These are phyloP conservation scores for Candida coquimbonensis DNA, from an alignment of 805 yeast genomes.

Conservation along the genomic window DNA sequence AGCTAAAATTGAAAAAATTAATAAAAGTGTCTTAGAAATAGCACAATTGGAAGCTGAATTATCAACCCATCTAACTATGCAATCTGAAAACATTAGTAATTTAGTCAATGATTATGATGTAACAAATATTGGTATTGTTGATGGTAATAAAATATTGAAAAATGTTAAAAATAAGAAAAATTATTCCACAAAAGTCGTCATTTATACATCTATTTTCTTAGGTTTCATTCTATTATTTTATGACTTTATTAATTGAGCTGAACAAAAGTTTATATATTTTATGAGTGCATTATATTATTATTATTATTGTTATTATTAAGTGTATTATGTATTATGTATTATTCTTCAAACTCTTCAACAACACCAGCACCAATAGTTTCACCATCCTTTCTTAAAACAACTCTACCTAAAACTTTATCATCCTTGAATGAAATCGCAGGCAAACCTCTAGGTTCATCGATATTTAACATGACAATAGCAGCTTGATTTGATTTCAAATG, in stretches of 20 bases:
- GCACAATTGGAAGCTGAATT: constrained; percentile 70
- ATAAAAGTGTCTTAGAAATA: constrained; percentile 62
- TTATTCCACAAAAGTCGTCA: constrained; percentile 49
- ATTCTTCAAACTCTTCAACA: constrained; percentile 48
- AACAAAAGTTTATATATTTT: no score
- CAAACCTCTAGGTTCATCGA: constrained; percentile 68
- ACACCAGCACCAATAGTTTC: constrained; percentile 99
- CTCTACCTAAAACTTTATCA: constrained; percentile 96
- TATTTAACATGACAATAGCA: constrained; percentile 85
- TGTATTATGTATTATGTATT: background rate
- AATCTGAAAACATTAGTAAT: constrained; percentile 59
- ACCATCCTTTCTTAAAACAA: constrained; percentile 99
- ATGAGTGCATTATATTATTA: no score
- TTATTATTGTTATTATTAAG: no score
- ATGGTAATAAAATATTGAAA: constrained; percentile 65
- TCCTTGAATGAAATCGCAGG: constrained; percentile 90
- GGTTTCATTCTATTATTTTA: constrained; percentile 50
- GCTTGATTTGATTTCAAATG: constrained; percentile 95
- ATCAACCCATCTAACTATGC: constrained; percentile 63
- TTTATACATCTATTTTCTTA: constrained; percentile 45
- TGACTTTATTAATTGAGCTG: constrained; percentile 40
- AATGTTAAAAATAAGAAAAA: constrained; percentile 66
- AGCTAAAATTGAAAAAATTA: constrained; percentile 51
- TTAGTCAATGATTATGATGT: constrained; percentile 63
- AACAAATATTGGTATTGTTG: constrained; percentile 53